Conservation (phyloP, 2,329 filamentous ascomycete genomes). For the Helotiales sp. region DNA sequence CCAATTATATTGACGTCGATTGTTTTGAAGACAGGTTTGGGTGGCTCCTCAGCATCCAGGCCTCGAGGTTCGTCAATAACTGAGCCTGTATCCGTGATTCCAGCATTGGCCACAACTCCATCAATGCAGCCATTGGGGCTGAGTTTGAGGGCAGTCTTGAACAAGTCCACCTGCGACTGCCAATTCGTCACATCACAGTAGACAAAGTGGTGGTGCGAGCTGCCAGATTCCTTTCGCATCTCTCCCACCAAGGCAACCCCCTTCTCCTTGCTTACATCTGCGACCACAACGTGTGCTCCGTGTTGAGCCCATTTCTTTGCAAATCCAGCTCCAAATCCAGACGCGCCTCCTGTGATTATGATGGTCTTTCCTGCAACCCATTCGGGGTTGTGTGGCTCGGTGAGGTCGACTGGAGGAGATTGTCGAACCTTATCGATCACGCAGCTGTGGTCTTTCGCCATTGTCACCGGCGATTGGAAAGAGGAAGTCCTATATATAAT, state of each 20-base stretch:
- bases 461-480: not conserved
- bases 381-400: constrained; percentile 43
- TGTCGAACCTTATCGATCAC: constrained; percentile 23
- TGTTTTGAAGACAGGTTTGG: constrained; percentile 51
- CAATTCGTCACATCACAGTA: constrained; percentile 66
- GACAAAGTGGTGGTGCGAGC: constrained; percentile 52
- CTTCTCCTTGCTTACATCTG: constrained; percentile 57
- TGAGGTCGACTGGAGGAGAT: constrained; percentile 45
- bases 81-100: constrained; percentile 48
- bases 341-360: constrained; percentile 64
- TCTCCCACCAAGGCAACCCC: constrained; percentile 56
- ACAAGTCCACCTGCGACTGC: constrained; percentile 63
- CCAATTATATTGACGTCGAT: constrained; percentile 65
- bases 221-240: constrained; percentile 44
- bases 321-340: constrained; percentile 58
- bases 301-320: constrained; percentile 53
- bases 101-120: constrained; percentile 66
- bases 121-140: constrained; percentile 59
- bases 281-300: constrained; percentile 62
- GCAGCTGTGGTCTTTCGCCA: constrained; percentile 19
- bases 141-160: constrained; percentile 55
- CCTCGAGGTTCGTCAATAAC: constrained; percentile 45
- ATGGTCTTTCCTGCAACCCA: constrained; percentile 56
- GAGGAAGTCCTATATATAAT: not conserved
- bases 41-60: constrained; percentile 45